A percentile compares a stretch with the other conserved stretches of the same genome.
These are phyloP conservation scores for Mallotus nudiflorus DNA, from an alignment of 345 rosid species.

Conservation along the genomic window DNA sequence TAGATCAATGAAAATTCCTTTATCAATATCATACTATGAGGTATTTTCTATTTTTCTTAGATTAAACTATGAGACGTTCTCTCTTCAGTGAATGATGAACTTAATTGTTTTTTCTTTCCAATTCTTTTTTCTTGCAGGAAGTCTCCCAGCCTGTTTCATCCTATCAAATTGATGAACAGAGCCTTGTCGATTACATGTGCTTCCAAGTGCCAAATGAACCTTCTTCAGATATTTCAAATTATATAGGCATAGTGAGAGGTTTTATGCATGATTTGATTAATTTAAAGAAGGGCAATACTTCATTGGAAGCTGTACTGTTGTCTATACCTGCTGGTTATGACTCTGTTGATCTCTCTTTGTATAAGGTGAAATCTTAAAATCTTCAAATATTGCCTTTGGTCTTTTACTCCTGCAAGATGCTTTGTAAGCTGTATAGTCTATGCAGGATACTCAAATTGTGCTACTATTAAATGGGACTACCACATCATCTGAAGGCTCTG, in stretches of 20 bases:
- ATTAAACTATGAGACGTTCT: neutral
- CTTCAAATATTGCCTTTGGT: neutral
- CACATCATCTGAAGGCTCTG: constrained; percentile 52
- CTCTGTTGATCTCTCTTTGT: constrained; percentile 76
- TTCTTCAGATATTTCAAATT: constrained; percentile 46
- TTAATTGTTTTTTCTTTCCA: neutral
- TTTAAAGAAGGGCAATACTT: constrained; percentile 36
- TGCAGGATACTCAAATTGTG: constrained; percentile 74
- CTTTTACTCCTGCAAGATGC: neutral
- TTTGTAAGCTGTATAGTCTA: constrained; percentile 13
- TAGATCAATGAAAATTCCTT: constrained; percentile 41
- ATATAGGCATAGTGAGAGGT: constrained; percentile 63
- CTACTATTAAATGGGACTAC: constrained; percentile 54
- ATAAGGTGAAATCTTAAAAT: constrained; percentile 57
- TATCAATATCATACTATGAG: constrained; percentile 80
- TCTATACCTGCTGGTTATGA: constrained; percentile 60
- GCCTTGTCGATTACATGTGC: constrained; percentile 62
- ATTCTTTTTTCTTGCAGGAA: constrained; percentile 46
- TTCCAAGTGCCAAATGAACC: constrained; percentile 63
- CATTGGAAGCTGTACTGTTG: constrained; percentile 63
- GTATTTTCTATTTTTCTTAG: constrained; percentile 26
- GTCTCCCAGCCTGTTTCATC: constrained; percentile 32
- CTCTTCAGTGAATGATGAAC: neutral
- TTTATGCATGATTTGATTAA: constrained; percentile 40
- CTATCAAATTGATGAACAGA: constrained; percentile 32